Evolutionary conservation across 768 basidiomycete species (phyloP), one percentile per base, ranked within the genome.

Genomic region (Phylloporus sp.): DNA sequence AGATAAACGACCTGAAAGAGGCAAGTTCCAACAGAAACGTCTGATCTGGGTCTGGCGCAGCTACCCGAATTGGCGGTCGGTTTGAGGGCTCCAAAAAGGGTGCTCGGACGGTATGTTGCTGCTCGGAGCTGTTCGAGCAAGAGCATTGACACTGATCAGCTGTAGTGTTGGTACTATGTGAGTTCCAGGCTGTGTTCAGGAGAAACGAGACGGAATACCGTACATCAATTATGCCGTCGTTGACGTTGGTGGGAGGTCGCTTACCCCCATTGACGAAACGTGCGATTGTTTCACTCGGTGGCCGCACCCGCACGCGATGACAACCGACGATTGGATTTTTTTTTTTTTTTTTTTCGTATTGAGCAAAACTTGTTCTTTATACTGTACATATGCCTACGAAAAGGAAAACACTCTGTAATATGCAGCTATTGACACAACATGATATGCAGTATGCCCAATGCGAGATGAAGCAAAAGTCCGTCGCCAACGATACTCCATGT

Each of bases 381-480:
- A 57, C 57, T 57, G 65, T 71, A 70, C 69, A 68, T 57, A 69
- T 69, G 69, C 69, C 60, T 59, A 66, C 58, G 56, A 54, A 60
- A 53, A 49, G 56, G 49, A 43, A n/a, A n/a, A n/a, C n/a, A n/a
- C n/a, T n/a, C 45, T 49, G 50, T 54, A 57, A 60, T 66, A 70
- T 68, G 67, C 68, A 54, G 58, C 60, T 69, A 69, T 70, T 61
- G 67, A 69, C 61, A 69, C 67, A 68, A 70, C 69, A 69, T 69
- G 62, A 64, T 57, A 70, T 67, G 67, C 60, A 60, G 54, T 43
- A 47, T 56, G 59, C 53, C 56, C 54, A 58, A 60, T 67, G 67
- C 39, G 55, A 64, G 39, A 66, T 66, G 63, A 66, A 66, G 65
- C 65, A 67, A 24, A n/a, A 35, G 43, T 55, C 62, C 57, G 27